These are phyloP conservation scores for Hymenoscyphus fraxineus DNA, from an alignment of 2,329 filamentous ascomycete genomes.

Conservation along the genomic window DNA sequence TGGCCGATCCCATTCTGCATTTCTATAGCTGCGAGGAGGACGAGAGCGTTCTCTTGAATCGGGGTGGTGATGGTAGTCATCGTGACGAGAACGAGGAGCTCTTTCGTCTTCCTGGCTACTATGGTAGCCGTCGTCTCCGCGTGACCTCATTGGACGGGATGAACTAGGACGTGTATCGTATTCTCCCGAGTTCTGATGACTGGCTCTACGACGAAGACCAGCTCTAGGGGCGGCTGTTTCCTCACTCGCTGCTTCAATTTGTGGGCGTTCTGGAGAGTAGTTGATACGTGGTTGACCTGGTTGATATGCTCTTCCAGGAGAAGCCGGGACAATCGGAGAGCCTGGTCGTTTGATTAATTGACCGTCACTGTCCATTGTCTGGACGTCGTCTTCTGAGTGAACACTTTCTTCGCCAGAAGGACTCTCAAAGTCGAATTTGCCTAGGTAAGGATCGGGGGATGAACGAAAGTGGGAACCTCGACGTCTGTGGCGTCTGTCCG, in stretches of 20 bases:
- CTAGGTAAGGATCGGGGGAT: constrained; percentile 13
- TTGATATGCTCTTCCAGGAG: constrained; percentile 19
- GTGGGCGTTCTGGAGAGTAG: constrained; percentile 24
- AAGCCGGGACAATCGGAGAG: constrained; percentile 13
- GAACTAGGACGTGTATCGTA: constrained; percentile 19
- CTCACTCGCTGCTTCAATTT: constrained; percentile 14
- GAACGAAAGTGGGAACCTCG: constrained; percentile 18
- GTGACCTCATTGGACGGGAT: constrained; percentile 17
- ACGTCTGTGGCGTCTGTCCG: constrained; percentile 19
- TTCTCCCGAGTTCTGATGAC: constrained; percentile 21
- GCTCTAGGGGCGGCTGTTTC: constrained; percentile 14
- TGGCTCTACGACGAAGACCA: constrained; percentile 24
- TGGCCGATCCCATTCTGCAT: constrained; percentile 21
- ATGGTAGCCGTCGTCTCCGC: constrained; percentile 22
- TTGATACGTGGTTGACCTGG: constrained; percentile 9
- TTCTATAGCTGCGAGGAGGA: constrained; percentile 28
- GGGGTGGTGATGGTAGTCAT: constrained; percentile 22
- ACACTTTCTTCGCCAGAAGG: constrained; percentile 22
- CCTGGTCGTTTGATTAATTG: constrained; percentile 22
- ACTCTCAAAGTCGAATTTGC: constrained; percentile 17
- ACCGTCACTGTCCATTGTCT: constrained; percentile 20
- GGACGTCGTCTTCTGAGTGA: constrained; percentile 22
- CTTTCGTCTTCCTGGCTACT: constrained; percentile 18
- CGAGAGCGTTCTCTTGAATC: constrained; percentile 27
- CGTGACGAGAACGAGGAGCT: neutral